Base-by-base conservation (phyloP, 2,329 filamentous ascomycete genomes). In the Cordyceps farinosa region DNA sequence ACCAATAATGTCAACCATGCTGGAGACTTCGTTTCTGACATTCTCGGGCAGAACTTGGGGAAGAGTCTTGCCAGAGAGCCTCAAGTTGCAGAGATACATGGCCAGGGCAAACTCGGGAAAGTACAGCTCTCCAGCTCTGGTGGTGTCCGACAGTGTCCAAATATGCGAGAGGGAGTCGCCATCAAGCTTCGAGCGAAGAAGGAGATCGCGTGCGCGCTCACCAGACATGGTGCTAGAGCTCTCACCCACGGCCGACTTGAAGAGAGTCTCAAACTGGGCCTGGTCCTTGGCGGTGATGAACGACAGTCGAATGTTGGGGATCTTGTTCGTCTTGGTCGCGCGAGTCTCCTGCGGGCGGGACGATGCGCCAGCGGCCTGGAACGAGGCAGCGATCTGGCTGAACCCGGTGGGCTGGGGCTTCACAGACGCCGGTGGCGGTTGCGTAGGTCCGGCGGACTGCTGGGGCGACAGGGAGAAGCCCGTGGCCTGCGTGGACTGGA, bases 1-100 rank as follows among this genome's bases (percentile, higher is more conserved):
- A 65, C 92, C 97, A 73, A 99, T 99, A 63, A 99, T 99, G 73
- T 99, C 95, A 47, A 99, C 95, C 93, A 99, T 98, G 77, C 95
- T 97, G 3, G 94, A 98, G 22, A 99, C 95, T 76, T 99, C 95
- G 71, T 99, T 99, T 79, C 88, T 90, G 67, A 99, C 88, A 64
- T 87, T 89, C 38, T 97, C 92, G 0, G 95, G 95, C 10, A 99
- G 82, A 6, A 73, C 76, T 2, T 82, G 72, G 0, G 95, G 95
- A 30, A 99, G 77, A 0, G 88, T 81, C 76, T 96, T 97, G 64
- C 92, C 92, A 0, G 91, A 95, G 64, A 98, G 82, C 74, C 90
- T 95, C 69, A 99, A 74, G 73, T 98, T 99, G 82, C 95, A 99
- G 38, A 99, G 86, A 71, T 99, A 99, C 95, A 99, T 98, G 66